A percentile compares a stretch with the other conserved stretches of the same genome.
Evolutionary conservation across 495 filamentous ascomycete genomes (phyloP).

Genomic region (Entonaema liquescens): DNA sequence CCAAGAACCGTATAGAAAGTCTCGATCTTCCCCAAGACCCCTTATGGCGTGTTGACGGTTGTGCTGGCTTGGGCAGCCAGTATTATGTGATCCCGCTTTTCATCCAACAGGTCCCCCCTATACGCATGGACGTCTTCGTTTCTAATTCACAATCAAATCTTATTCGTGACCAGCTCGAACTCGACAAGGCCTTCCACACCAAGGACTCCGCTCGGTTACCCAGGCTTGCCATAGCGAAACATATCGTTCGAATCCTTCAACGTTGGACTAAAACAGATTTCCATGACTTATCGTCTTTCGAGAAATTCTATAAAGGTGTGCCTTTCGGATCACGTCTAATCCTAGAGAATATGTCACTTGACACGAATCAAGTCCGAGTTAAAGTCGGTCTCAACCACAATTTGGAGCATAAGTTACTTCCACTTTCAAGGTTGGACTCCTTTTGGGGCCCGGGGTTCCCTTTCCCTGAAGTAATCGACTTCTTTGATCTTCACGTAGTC

Average conservation of each 20-base stretch:
- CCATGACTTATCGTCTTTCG: constrained; percentile 39
- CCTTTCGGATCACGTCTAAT: constrained; percentile 60
- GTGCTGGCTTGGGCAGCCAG: constrained; percentile 59
- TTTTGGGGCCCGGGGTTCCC: constrained; percentile 44
- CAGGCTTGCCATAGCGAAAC: constrained; percentile 52
- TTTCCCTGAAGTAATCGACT: constrained; percentile 50
- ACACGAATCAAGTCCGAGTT: constrained; percentile 50
- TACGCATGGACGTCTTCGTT: constrained; percentile 61
- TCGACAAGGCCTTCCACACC: constrained; percentile 57
- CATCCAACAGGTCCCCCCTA: constrained; percentile 49
- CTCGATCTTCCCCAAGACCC: constrained; percentile 52
- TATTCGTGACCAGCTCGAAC: constrained; percentile 54
- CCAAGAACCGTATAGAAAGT: constrained; percentile 61
- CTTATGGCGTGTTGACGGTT: constrained; percentile 60
- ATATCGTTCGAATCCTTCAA: constrained; percentile 57
- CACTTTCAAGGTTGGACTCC: constrained; percentile 37
- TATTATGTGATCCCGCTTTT: constrained; percentile 58
- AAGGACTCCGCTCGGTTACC: constrained; percentile 52
- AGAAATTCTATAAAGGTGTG: constrained; percentile 43
- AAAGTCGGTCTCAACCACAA: constrained; percentile 52
- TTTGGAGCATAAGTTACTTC: constrained; percentile 53
- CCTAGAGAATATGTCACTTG: constrained; percentile 51
- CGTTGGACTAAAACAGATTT: constrained; percentile 47
- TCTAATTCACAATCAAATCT: constrained; percentile 49
- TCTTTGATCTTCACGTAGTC: constrained; percentile 51